Evolutionary conservation across 176 grass and related monocot species (phyloP), one percentile per base, ranked within the genome.

Genomic region (Juncus inflexus): DNA sequence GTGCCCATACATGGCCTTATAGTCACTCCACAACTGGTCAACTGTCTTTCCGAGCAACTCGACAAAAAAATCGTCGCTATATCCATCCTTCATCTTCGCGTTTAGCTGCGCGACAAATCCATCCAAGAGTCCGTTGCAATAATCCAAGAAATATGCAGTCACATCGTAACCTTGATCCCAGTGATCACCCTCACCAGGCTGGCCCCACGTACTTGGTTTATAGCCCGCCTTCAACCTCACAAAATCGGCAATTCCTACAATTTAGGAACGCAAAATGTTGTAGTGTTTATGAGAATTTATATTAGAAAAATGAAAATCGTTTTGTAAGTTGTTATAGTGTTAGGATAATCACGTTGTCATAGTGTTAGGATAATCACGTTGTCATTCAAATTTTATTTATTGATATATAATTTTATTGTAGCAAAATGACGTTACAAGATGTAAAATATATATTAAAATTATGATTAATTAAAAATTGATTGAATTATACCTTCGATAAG

Each of bases 121-220:
- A 0, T 51, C 45, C 70, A 15, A 35, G 0, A 87, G 65, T 9
- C 64, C 64, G 14, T 79, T 61, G 15, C 80, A 84, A 67, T 87
- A 91, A 16, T 87, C 77, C 7, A 87, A 63, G 51, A 91, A 91
- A 51, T 70, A 54, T 8, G 84, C 88, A 11, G 84, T 90, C 2
- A 91, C 83, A 28, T 81, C 83, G 19, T 91, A 91, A 0, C 83
- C 80, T 35, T 87, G 70, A 13, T 86, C 83, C 90, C 90, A 95
- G 7, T 64, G 10, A 64, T 87, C 59, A 0, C 90, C 86, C 28
- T 80, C 50, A 10, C 87, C 87, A 0, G 87, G 57, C 61, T 59
- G 0, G 16, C 58, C 74, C 91, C 91, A 90, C 64, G 90, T 69
- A 52, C 40, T 58, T 13, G 79, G 84, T n/a, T 68, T 74, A 19